A percentile compares a stretch with the other conserved stretches of the same genome.
Conservation (phyloP, 1,139 yeast genomes). For the Candida glucosophila region DNA sequence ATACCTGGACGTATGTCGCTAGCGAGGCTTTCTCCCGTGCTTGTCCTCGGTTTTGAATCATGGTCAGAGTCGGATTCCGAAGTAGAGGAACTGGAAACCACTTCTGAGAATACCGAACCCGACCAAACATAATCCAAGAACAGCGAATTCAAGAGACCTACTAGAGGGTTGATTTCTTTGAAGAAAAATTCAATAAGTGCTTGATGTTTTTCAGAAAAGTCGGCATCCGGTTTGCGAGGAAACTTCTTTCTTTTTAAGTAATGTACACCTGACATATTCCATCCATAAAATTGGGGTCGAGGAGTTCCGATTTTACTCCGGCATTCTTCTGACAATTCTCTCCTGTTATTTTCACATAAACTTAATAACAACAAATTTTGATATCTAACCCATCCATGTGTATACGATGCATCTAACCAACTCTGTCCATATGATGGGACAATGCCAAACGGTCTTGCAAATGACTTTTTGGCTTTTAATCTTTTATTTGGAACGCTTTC, state of each 20-base stretch:
- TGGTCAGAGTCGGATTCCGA: too few relatives aligned
- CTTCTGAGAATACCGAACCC: too few relatives aligned
- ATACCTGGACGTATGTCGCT: too few relatives aligned
- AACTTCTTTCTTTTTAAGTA: slow-evolving; percentile 35
- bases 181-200: slow-evolving; percentile 35
- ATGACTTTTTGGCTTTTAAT: slow-evolving; percentile 8
- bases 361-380: slow-evolving; percentile 40
- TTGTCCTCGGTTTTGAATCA: too few relatives aligned
- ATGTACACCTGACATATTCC: slow-evolving; percentile 57
- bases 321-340: slow-evolving; percentile 29
- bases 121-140: too few relatives aligned
- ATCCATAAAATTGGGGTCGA: slow-evolving; percentile 53
- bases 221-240: slow-evolving; percentile 25
- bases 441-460: background rate
- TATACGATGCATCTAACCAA: slow-evolving; percentile 3
- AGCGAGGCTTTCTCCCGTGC: too few relatives aligned
- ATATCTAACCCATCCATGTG: slow-evolving; percentile 48
- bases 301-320: slow-evolving; percentile 38
- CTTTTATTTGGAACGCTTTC: slow-evolving; percentile 8
- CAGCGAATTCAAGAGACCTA: too few relatives aligned
- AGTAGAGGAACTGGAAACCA: too few relatives aligned
- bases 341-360: slow-evolving; percentile 32
- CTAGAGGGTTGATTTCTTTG: slow-evolving; percentile 45
- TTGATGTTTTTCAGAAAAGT: slow-evolving; percentile 8
- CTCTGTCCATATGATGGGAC: background rate